phyloP scores from a whole-genome alignment of 805 yeast species.

The Saccharomyces paradoxus region DNA sequence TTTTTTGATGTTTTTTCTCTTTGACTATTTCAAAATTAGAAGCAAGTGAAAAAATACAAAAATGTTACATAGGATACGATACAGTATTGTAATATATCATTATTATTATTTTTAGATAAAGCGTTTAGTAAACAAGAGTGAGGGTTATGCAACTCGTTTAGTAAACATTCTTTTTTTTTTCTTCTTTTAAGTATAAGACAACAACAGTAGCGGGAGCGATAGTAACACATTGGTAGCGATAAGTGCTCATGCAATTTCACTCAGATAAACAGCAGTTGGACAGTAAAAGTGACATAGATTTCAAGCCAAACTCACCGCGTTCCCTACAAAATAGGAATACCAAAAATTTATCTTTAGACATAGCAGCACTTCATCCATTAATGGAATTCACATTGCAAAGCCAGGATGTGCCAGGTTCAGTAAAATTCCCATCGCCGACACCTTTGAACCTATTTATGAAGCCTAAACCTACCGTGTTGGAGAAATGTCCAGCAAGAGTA shows the following conservation, averaged over 20 bases:
- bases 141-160: background rate
- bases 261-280: background rate
- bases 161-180: background rate
- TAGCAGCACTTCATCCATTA: background rate
- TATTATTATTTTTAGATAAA: background rate
- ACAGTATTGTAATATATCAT: background rate
- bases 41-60: background rate
- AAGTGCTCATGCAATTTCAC: background rate
- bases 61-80: background rate
- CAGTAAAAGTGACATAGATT: background rate
- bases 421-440: background rate
- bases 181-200: background rate
- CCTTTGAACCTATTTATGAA: background rate
- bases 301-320: slow-evolving; percentile 9
- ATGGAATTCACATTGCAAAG: background rate
- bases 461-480: background rate
- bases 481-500: slow-evolving; percentile 2
- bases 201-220: background rate
- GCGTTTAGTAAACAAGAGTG: background rate
- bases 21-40: background rate
- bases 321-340: slow-evolving; percentile 25
- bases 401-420: background rate
- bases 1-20: background rate
- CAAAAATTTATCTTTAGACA: slow-evolving; percentile 18
- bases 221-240: background rate